These are phyloP conservation scores for Trichomonas vaginalis DNA, from an alignment of 208 protist species.

Conservation along the genomic window DNA sequence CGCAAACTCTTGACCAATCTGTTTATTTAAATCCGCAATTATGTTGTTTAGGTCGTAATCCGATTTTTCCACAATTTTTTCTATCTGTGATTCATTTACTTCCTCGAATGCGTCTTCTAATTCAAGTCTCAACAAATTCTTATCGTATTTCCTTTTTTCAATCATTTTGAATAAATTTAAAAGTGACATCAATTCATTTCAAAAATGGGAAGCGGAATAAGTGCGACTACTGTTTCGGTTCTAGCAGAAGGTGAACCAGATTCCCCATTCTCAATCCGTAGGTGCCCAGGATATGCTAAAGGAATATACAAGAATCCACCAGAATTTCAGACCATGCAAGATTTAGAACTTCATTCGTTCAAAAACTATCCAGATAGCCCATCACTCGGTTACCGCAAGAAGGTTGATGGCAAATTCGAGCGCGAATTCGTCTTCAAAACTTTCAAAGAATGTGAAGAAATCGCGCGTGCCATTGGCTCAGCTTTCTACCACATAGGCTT, in stretches of 20 bases:
- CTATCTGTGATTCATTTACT: neutral
- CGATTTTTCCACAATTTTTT: neutral
- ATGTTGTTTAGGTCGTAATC: neutral
- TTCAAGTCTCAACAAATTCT: too few species aligned
- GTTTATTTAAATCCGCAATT: neutral
- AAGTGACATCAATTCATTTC: too few species aligned
- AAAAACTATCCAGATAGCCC: neutral
- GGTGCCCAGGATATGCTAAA: neutral
- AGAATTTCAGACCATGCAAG: neutral
- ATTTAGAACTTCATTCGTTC: neutral
- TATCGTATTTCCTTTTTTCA: too few species aligned
- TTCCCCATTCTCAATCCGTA: neutral
- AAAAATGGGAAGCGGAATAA: neutral
- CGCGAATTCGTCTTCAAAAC: neutral
- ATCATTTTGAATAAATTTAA: too few species aligned
- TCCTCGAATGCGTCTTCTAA: neutral
- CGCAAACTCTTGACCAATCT: neutral
- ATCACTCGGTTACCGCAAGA: neutral
- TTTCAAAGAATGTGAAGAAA: neutral
- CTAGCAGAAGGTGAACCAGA: neutral
- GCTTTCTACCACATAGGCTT: neutral
- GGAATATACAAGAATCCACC: neutral
- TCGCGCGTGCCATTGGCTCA: neutral
- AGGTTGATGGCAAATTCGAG: neutral
- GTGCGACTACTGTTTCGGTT: conserved; percentile 3